Evolutionary conservation across 768 basidiomycete species (phyloP).

Genomic region (Mycena leptocephala): DNA sequence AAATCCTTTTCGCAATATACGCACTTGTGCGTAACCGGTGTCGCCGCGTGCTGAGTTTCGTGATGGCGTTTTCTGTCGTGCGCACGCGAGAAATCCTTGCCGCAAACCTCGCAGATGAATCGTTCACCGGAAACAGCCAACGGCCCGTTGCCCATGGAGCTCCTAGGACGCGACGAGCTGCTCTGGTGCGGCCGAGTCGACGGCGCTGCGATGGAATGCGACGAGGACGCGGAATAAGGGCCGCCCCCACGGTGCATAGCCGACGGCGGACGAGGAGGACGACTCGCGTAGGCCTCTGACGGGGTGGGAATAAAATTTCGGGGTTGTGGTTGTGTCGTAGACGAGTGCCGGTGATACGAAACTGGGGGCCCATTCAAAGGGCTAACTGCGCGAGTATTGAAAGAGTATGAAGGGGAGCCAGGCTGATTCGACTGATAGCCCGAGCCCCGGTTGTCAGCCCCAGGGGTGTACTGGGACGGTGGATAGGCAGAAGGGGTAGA

Average conservation of each 20-base stretch:
- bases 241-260: conserved; percentile 46
- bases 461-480: conserved; percentile 4
- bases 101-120: conserved; percentile 82
- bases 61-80: conserved; percentile 89
- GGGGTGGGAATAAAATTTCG: conserved; percentile 66
- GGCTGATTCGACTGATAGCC: conserved; percentile 7
- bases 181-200: neutral
- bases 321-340: conserved; percentile 32
- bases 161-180: conserved; percentile 16
- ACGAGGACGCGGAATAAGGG: conserved; percentile 59
- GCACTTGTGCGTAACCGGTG: conserved; percentile 79
- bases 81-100: conserved; percentile 85
- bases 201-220: conserved; percentile 24
- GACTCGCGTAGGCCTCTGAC: conserved; percentile 54
- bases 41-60: conserved; percentile 81
- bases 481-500: conserved; percentile 23
- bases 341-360: conserved; percentile 19
- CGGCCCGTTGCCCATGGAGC: conserved; percentile 34
- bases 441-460: conserved; percentile 14
- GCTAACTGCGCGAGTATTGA: neutral
- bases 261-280: conserved; percentile 43
- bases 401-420: conserved; percentile 27
- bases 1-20: conserved; percentile 85
- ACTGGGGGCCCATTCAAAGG: conserved; percentile 25
- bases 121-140: conserved; percentile 68